These are phyloP conservation scores for Ganoderma sp. DNA, from an alignment of 1,284 basidiomycete genomes.

Conservation along the genomic window DNA sequence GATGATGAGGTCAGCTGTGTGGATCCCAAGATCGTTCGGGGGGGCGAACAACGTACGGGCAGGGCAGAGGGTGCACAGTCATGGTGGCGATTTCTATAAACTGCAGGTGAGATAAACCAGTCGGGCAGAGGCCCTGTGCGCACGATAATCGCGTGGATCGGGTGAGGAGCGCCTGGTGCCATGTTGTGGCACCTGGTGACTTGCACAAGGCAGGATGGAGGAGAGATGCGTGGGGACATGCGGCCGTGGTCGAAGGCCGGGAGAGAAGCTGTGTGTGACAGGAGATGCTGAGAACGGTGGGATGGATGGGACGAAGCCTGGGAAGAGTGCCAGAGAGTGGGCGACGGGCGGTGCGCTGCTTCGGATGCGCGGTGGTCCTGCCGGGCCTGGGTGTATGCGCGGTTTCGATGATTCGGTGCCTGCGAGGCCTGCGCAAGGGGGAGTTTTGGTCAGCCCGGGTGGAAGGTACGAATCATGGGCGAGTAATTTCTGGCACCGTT, in stretches of 20 bases:
- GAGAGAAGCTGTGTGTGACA: neutral
- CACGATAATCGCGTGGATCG: conserved; percentile 28
- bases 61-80: conserved; percentile 26
- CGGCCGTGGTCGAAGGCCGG: conserved; percentile 10
- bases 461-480: neutral
- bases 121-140: conserved; percentile 17
- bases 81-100: conserved; percentile 27
- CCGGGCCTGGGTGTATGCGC: conserved; percentile 17
- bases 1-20: conserved; percentile 31
- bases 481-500: conserved; percentile 1
- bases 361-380: conserved; percentile 13
- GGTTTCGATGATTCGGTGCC: conserved; percentile 4
- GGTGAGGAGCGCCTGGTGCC: conserved; percentile 10
- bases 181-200: conserved; percentile 22
- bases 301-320: conserved; percentile 9
- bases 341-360: conserved; percentile 27
- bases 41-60: conserved; percentile 7
- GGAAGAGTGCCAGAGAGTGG: conserved; percentile 18
- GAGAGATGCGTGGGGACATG: conserved; percentile 23
- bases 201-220: conserved; percentile 12
- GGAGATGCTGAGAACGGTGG: conserved; percentile 2
- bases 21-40: neutral
- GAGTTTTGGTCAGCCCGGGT: conserved; percentile 2
- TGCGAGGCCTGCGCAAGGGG: conserved; percentile 4
- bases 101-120: conserved; percentile 6